Percentiles rank a stretch among this genome's conserved stretches.
These are phyloP conservation scores for Hypomyces rosellus DNA, from an alignment of 2,329 filamentous ascomycete genomes.

Conservation along the genomic window DNA sequence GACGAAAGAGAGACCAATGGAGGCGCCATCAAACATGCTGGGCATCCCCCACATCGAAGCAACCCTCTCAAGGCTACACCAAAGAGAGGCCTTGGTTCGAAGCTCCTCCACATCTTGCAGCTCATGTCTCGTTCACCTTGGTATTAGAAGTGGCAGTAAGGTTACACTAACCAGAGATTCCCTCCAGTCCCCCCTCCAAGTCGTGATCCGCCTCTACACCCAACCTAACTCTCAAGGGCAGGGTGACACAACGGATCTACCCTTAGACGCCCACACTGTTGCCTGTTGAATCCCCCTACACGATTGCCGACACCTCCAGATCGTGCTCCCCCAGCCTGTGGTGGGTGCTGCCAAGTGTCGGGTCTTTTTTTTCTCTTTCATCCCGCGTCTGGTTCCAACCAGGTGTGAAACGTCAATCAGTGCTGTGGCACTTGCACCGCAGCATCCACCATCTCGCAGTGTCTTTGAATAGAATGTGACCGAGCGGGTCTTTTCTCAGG, in stretches of 20 bases:
- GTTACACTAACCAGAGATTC: slow-evolving; percentile 6
- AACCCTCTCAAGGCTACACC: not conserved
- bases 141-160: slow-evolving; percentile 5
- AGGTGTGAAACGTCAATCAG: no score
- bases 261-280: slow-evolving; percentile 6
- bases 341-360: not conserved
- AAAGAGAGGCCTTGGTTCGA: slow-evolving; percentile 3
- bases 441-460: not conserved
- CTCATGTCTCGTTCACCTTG: not conserved
- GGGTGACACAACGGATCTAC: slow-evolving; percentile 12
- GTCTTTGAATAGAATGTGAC: not conserved
- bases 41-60: slow-evolving; percentile 7
- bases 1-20: not conserved
- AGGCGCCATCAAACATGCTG: slow-evolving; percentile 9
- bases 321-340: not conserved
- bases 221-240: slow-evolving; percentile 4
- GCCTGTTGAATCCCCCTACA: not conserved
- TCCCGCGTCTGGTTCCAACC: no score
- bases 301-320: slow-evolving; percentile 10
- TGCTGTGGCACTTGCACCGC: not conserved
- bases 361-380: no score
- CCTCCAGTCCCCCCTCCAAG: not conserved
- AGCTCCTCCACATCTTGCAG: slow-evolving; percentile 4
- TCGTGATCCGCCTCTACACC: slow-evolving; percentile 6
- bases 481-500: not conserved